A percentile compares a stretch with the other conserved stretches of the same genome.
Conservation (phyloP, 441 rosid species). For the Eruca vesicaria region DNA sequence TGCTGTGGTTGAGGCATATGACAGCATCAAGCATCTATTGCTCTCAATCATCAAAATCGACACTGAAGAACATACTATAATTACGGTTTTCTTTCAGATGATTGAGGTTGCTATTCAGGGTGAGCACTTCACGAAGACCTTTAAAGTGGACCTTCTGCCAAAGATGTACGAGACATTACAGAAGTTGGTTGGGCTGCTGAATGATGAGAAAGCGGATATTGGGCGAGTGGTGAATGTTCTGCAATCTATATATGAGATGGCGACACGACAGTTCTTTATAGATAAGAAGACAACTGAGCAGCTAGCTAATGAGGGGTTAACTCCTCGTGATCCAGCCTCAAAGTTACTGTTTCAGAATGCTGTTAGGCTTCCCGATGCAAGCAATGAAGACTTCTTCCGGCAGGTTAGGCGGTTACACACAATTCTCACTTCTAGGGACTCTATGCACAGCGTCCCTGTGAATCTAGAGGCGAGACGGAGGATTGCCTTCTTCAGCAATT, state of each 20-base stretch:
- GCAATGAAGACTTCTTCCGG: conserved; percentile 64
- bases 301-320: conserved; percentile 65
- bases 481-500: conserved; percentile 89
- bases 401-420: conserved; percentile 82
- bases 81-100: conserved; percentile 70
- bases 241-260: conserved; percentile 81
- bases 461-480: conserved; percentile 90
- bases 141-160: conserved; percentile 64
- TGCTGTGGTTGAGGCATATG: conserved; percentile 86
- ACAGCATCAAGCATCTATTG: conserved; percentile 66
- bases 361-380: conserved; percentile 59
- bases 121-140: conserved; percentile 75
- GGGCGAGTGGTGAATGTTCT: conserved; percentile 70
- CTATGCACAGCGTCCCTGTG: conserved; percentile 77
- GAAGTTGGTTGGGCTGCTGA: conserved; percentile 58
- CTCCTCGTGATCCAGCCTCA: conserved; percentile 65
- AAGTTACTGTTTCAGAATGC: conserved; percentile 66
- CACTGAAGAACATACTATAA: conserved; percentile 75
- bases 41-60: conserved; percentile 56
- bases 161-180: conserved; percentile 60
- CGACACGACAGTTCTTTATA: conserved; percentile 62
- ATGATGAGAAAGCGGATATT: conserved; percentile 50
- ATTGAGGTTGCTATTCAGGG: conserved; percentile 64
- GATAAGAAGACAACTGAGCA: conserved; percentile 57
- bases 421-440: conserved; percentile 75